Evolutionary conservation across 768 basidiomycete species (phyloP).

Genomic region (Melanogaster broomeanus): DNA sequence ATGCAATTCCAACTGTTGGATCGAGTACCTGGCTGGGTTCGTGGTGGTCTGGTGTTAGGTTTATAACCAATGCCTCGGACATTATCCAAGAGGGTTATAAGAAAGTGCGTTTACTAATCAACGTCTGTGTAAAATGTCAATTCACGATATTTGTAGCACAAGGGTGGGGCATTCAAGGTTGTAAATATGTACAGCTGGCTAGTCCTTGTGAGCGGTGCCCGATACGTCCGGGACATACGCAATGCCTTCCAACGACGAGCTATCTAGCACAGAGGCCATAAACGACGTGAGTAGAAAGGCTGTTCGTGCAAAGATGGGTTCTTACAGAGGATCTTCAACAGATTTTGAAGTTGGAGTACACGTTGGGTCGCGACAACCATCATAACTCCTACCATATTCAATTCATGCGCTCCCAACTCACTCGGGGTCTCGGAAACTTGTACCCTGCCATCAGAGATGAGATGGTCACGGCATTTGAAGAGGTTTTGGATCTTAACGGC

Average conservation of each 20-base stretch:
- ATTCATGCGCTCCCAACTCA: slow-evolving; percentile 30
- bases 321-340: slow-evolving; percentile 13
- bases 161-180: slow-evolving; percentile 29
- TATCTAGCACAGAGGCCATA: slow-evolving; percentile 35
- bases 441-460: slow-evolving; percentile 49
- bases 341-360: slow-evolving; percentile 39
- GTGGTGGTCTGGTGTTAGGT: too few relatives aligned
- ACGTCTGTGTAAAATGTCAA: neutral
- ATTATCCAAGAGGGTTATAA: slow-evolving; percentile 34
- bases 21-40: too few relatives aligned
- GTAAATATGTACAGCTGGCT: slow-evolving; percentile 34
- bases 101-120: slow-evolving; percentile 18
- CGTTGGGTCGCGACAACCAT: slow-evolving; percentile 33
- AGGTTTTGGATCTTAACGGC: slow-evolving; percentile 30
- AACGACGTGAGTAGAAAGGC: slow-evolving; percentile 32
- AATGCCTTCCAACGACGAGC: slow-evolving; percentile 37
- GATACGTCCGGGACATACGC: slow-evolving; percentile 40
- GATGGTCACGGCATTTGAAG: slow-evolving; percentile 39
- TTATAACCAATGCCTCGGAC: slow-evolving; percentile 8
- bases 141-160: slow-evolving; percentile 19
- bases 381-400: slow-evolving; percentile 28
- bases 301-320: neutral
- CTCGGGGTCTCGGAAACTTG: slow-evolving; percentile 38
- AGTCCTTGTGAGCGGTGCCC: slow-evolving; percentile 35
- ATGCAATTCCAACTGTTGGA: too few relatives aligned